These are phyloP conservation scores for Erythrophleum fordii DNA, from an alignment of 306 rosid species.

Conservation along the genomic window DNA sequence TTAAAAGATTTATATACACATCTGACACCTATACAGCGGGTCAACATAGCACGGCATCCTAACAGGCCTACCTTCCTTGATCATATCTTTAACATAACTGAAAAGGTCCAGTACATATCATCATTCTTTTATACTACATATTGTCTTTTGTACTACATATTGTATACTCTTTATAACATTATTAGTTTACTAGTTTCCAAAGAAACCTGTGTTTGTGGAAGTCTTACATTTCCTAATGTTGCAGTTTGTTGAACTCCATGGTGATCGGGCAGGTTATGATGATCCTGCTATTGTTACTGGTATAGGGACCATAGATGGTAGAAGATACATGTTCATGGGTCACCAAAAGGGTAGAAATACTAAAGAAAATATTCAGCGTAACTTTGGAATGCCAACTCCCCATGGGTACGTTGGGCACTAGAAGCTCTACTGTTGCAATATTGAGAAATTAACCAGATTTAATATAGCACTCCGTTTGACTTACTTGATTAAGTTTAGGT, in stretches of 20 bases:
- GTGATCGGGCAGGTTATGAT: conserved; percentile 93
- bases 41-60: conserved; percentile 92
- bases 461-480: not conserved
- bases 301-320: conserved; percentile 86
- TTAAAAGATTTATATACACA: conserved; percentile 66
- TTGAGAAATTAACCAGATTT: not conserved
- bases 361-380: conserved; percentile 69
- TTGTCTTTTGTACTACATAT: too few species aligned
- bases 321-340: conserved; percentile 89
- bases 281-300: conserved; percentile 99
- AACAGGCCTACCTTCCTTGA: conserved; percentile 97
- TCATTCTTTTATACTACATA: conserved; percentile 14
- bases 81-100: conserved; percentile 88
- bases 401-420: conserved; percentile 69
- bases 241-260: conserved; percentile 98
- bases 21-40: conserved; percentile 87
- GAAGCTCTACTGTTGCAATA: not conserved
- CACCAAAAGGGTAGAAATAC: conserved; percentile 88
- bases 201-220: conserved; percentile 16
- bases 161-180: conserved; percentile 33
- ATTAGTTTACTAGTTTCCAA: conserved; percentile 35
- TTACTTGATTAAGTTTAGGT: not conserved
- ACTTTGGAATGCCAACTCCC: conserved; percentile 84
- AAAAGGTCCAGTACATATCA: conserved; percentile 58
- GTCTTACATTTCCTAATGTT: conserved; percentile 34